Evolutionary conservation across 2,329 filamentous ascomycete genomes (phyloP), one percentile per base, ranked within the genome.

Genomic region (Myotisia sp.): DNA sequence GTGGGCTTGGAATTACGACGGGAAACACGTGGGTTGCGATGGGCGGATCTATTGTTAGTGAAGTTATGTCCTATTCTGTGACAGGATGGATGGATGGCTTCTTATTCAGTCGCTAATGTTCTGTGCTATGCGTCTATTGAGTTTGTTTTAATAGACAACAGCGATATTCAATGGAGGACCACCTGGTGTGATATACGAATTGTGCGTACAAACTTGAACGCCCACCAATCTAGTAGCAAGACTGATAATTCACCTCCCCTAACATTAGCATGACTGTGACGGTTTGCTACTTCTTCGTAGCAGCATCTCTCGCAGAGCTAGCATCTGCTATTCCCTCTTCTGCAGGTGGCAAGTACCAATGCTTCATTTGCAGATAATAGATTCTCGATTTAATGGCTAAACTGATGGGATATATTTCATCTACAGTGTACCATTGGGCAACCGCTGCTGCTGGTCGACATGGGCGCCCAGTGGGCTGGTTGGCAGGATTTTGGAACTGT

Each of bases 1-100:
- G 71, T 33, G 71, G 70, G 16, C 61, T 72, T 29, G 72, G 70
- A 0, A 53, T 77, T 33, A 76, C 71, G 1, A 69, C 74, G 16
- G 73, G 75, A 50, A 76, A 75, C 45, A 72, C 73, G 12, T 79
- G 73, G 73, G 65, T 73, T 35, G 70, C 72, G 4, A 56, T 76
- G 38, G 74, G 71, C 35, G 73, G 73, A 8, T 74, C 71, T 34
- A 63, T 77, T 24, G 66, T 65, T 3, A 59, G 73, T 29, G 64
- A 63, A 4, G 63, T 70, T 24, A 52, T 59, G 64, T 52, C 47
- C 59, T 42, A 20, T 4, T 5, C 14, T 8, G 5, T 35, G 22
- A 19, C n/a, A n/a, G n/a, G n/a, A n/a, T n/a, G n/a, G n/a, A n/a
- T n/a, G n/a, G n/a, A n/a, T n/a, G n/a, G n/a, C n/a, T n/a, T n/a